Evolutionary conservation across 2,329 filamentous ascomycete genomes (phyloP).

Genomic region (Botrytis porri): DNA sequence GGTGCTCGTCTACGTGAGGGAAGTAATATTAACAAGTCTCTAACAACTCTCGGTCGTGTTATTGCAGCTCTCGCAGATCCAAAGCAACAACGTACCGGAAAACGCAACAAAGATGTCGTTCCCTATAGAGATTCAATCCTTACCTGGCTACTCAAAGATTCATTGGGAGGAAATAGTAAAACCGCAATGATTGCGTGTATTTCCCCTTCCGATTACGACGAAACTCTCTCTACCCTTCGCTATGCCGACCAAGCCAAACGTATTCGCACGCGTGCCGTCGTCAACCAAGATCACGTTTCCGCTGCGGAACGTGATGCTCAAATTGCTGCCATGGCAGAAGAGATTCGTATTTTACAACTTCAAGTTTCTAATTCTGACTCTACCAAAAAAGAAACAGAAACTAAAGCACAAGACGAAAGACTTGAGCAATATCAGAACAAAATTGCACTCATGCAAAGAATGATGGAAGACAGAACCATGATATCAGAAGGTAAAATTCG

Average conservation of each 20-base stretch:
- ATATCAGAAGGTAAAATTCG: slow-evolving; percentile 93
- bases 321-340: slow-evolving; percentile 91
- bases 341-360: slow-evolving; percentile 82
- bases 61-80: slow-evolving; percentile 82
- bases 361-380: slow-evolving; percentile 58
- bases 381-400: slow-evolving; percentile 69
- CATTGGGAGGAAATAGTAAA: slow-evolving; percentile 92
- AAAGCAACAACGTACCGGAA: slow-evolving; percentile 57
- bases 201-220: slow-evolving; percentile 91
- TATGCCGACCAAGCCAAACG: slow-evolving; percentile 98
- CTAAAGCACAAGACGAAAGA: slow-evolving; percentile 66
- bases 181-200: slow-evolving; percentile 99
- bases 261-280: slow-evolving; percentile 88
- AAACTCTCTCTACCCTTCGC: slow-evolving; percentile 90
- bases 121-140: slow-evolving; percentile 89
- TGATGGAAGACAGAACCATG: slow-evolving; percentile 92
- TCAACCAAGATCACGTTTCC: slow-evolving; percentile 94
- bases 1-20: slow-evolving; percentile 88
- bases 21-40: slow-evolving; percentile 98
- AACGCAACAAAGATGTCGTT: slow-evolving; percentile 68
- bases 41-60: slow-evolving; percentile 91
- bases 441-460: slow-evolving; percentile 83
- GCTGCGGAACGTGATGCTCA: slow-evolving; percentile 92
- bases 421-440: slow-evolving; percentile 93
- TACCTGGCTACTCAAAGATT: slow-evolving; percentile 90